Base-by-base conservation (phyloP, 1,284 basidiomycete genomes). In the Melampsora abietis-canadensis region DNA sequence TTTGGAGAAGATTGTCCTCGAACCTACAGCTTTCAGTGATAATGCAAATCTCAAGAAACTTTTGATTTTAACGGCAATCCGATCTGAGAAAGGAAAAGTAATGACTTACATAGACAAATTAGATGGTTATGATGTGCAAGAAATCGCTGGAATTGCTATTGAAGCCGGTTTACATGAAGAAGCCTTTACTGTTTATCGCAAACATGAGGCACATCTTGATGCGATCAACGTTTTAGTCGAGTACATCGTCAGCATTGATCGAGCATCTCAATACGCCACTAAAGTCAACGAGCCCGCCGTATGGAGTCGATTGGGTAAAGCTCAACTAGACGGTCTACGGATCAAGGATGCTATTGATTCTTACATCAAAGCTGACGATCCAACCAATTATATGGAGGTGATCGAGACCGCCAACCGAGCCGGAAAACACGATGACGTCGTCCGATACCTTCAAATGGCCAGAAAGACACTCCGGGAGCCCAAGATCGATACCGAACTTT, bases 261-360 rank as follows among this genome's bases (percentile, higher is more conserved):
- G 96, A 80, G 96, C 94, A 76, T 86, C 92, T 78, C 93, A 97
- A 76, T 98, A 92, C 80, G 96, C 96, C 76, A 92, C 89, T 85
- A 98, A 98, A 85, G 90, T 98, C 83, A 93, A 98, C 85, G 87
- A 90, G 83, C 94, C 96, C 37, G 93, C 93, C 78, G 93, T 98
- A 37, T 99, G 96, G 96, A 93, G 90, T 79, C 85, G 96, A 68
- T 87, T 99, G 78, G 96, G 92, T 54, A 99, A 99, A 84, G 96
- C 96, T n/a, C 96, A 99, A 84, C 87, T 99, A 74, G 96, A 99
- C 82, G 96, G 96, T 79, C 87, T 98, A 76, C 91, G 96, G 65
- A 91, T 99, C 85, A 98, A 98, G 84, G 96, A 99, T 81, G 89
- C 96, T 51, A 98, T 98, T 80, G 92, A 98, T 82, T 98, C 95